Evolutionary conservation across 805 yeast genomes (phyloP).

Genomic region (Ogataea salicorniae): DNA sequence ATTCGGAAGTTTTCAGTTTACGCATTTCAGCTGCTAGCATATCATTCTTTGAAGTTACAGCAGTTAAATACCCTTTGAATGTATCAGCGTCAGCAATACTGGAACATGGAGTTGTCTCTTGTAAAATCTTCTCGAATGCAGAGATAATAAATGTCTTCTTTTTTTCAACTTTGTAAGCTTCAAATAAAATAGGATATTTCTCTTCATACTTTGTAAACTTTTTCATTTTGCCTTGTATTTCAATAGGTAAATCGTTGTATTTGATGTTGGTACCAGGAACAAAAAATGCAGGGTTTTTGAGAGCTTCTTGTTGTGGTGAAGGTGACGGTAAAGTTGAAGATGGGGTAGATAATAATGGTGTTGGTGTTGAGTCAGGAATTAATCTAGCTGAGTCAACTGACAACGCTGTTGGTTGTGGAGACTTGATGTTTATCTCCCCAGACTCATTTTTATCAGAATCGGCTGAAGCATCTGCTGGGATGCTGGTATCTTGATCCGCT

Average conservation of each 20-base stretch:
- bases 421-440: too few relatives aligned
- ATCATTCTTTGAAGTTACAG: conserved; percentile 53
- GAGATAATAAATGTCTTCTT: conserved; percentile 53
- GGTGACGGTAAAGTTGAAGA: conserved; percentile 11
- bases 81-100: conserved; percentile 67
- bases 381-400: not conserved
- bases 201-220: conserved; percentile 85
- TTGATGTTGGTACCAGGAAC: conserved; percentile 30
- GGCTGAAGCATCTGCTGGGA: not conserved
- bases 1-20: conserved; percentile 30
- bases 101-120: conserved; percentile 77
- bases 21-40: conserved; percentile 65
- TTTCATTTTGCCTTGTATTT: conserved; percentile 54
- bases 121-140: conserved; percentile 61
- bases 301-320: not conserved
- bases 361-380: not conserved
- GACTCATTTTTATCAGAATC: not conserved
- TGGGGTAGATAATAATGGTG: conserved; percentile 3
- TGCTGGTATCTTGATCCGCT: not conserved
- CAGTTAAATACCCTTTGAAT: conserved; percentile 63
- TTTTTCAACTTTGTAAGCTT: conserved; percentile 82
- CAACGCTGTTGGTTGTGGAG: not conserved
- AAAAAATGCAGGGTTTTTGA: not conserved
- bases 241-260: conserved; percentile 44
- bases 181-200: conserved; percentile 78